Conservation (phyloP, 176 grass and related monocot species). For the Bromus sterilis region DNA sequence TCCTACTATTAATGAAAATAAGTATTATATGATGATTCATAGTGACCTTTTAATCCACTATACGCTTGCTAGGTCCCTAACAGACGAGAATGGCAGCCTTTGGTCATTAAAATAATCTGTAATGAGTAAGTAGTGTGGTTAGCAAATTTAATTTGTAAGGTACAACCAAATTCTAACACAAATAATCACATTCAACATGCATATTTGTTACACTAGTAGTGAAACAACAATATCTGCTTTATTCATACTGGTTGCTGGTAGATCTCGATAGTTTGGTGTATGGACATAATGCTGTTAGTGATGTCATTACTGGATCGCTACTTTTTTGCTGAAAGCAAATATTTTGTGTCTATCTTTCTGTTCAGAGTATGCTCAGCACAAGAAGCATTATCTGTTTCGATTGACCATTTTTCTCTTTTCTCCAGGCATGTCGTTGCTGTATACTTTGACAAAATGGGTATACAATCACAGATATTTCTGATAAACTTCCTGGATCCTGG, state of each 20-base stretch:
- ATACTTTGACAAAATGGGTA: constrained; percentile 29
- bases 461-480: not conserved
- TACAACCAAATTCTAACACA: not conserved
- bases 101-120: not conserved
- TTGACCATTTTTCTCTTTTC: constrained; percentile 6
- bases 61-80: not conserved
- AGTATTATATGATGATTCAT: not conserved
- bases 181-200: not conserved
- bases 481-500: constrained; percentile 5
- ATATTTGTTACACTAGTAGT: not conserved
- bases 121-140: not conserved
- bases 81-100: not conserved
- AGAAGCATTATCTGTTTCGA: not conserved
- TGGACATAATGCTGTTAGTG: not conserved
- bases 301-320: not conserved
- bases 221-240: not conserved
- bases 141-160: not conserved
- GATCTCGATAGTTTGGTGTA: not conserved
- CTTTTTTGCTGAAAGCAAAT: not conserved
- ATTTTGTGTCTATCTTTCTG: not conserved
- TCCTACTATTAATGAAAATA: not conserved
- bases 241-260: not conserved
- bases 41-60: not conserved
- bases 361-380: not conserved
- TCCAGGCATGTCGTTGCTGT: constrained; percentile 41